Evolutionary conservation across 2,329 filamentous ascomycete species (phyloP).

Genomic region (Aureobasidium uvarum): DNA sequence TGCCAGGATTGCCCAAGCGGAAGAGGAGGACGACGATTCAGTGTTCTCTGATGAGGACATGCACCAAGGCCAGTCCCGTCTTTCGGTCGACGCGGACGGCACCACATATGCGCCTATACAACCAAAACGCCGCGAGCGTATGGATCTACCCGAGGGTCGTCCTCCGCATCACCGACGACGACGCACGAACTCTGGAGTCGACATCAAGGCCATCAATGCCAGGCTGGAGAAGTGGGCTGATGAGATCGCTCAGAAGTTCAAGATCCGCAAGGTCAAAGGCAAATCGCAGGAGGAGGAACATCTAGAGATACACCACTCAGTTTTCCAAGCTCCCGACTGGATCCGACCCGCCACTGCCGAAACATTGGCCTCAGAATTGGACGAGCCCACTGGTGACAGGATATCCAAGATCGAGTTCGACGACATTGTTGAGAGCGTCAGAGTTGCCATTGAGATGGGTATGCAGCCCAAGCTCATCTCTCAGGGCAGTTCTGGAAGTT

Average conservation of each 20-base stretch:
- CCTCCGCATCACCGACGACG: conserved; percentile 47
- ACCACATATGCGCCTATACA: conserved; percentile 51
- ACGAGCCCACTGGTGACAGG: conserved; percentile 47
- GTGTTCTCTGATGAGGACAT: conserved; percentile 35
- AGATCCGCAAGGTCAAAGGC: conserved; percentile 73
- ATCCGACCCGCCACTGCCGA: conserved; percentile 76
- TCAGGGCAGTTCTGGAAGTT: conserved; percentile 95
- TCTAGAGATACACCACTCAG: conserved; percentile 94
- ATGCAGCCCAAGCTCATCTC: conserved; percentile 94
- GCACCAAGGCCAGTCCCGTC: conserved; percentile 36
- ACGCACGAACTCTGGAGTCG: conserved; percentile 82
- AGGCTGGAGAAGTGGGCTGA: conserved; percentile 94
- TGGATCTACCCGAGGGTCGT: conserved; percentile 41
- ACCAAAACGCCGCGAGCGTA: conserved; percentile 44
- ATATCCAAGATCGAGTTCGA: conserved; percentile 84
- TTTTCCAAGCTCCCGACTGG: conserved; percentile 91
- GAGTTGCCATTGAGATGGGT: conserved; percentile 81
- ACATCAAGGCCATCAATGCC: conserved; percentile 97
- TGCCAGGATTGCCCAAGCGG: conserved; percentile 53
- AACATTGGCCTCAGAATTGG: conserved; percentile 60
- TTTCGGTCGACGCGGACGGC: conserved; percentile 36
- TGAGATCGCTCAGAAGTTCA: conserved; percentile 96
- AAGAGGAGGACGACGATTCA: conserved; percentile 49
- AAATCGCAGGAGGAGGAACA: conserved; percentile 76
- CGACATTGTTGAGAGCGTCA: conserved; percentile 83